Percentiles rank a stretch among this genome's conserved stretches.
These are phyloP conservation scores for Fusarium sp. DNA, from an alignment of 2,329 filamentous ascomycete species.

Conservation along the genomic window DNA sequence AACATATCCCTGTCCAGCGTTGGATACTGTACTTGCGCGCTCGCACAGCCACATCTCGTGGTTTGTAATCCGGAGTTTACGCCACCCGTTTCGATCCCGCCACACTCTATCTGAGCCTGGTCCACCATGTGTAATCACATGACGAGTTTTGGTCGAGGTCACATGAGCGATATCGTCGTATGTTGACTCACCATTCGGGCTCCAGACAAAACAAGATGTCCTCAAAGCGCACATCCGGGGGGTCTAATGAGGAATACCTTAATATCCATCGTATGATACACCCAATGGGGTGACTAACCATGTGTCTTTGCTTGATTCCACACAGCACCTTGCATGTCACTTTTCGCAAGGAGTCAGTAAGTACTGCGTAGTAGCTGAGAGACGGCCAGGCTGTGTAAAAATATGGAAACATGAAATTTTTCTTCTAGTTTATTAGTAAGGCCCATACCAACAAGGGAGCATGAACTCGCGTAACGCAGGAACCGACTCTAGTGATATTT, in stretches of 20 bases:
- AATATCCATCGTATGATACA: constrained; percentile 41
- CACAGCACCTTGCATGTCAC: constrained; percentile 16
- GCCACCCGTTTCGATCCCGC: constrained; percentile 39
- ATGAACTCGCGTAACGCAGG: constrained; percentile 30
- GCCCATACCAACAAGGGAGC: not conserved
- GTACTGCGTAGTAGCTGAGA: no score
- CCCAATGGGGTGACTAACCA: constrained; percentile 42
- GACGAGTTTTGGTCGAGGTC: constrained; percentile 34
- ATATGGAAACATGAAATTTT: constrained; percentile 13
- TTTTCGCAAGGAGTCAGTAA: not conserved
- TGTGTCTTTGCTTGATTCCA: constrained; percentile 12
- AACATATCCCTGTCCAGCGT: constrained; percentile 31
- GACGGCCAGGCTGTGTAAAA: not conserved
- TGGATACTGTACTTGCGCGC: not conserved
- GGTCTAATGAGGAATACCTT: constrained; percentile 20
- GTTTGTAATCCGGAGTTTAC: constrained; percentile 36
- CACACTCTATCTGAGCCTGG: constrained; percentile 40
- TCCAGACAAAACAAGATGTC: not conserved
- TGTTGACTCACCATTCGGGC: constrained; percentile 24
- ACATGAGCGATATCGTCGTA: constrained; percentile 39
- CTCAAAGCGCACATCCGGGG: not conserved
- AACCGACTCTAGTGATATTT: constrained; percentile 29
- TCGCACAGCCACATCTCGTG: constrained; percentile 44
- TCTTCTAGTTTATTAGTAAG: constrained; percentile 11
- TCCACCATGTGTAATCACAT: constrained; percentile 44